Base-by-base conservation (phyloP, 1,284 basidiomycete species). In the Rhodotorula sp. region DNA sequence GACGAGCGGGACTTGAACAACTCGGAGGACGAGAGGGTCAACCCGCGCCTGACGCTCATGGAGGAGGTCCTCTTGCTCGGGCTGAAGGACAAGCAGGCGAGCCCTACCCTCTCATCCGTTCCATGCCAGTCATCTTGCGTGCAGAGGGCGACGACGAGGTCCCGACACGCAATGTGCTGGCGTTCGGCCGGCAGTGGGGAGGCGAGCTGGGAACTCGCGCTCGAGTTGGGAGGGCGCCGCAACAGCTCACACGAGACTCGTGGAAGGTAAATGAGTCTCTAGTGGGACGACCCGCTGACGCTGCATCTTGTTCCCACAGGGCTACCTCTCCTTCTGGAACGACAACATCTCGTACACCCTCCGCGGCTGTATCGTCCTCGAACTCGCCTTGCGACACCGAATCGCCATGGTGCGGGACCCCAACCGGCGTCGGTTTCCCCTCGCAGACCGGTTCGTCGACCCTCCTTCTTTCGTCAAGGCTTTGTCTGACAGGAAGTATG, bases 331-430 rank as follows among this genome's bases (percentile, higher is more conserved):
- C 1, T 95, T 96, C 80, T 95, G 92, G 93, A 97, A 97, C 80
- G 94, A 97, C 83, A 96, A 95, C 81, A 97, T 96, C 75, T 95
- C 92, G 0, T 97, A 97, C 80, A 92, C 94, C 20, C 85, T 97
- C 3, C 87, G 94, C 26, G 94, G 94, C 6, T 96, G 94, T 80
- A 96, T 97, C 77, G 86, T 97, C 71, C 89, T 96, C 68, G 94
- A 97, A 80, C 88, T 97, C 65, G 93, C 94, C 0, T 86, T 97
- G 22, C 86, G 94, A 54, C 85, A 92, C 72, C 86, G 94, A 60
- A 94, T 97, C 80, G 91, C 91, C 4, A 86, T 96, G 76, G 88
- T 92, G 58, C 86, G 86, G 75, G 93, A 96, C 79, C 88, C 90
- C 8, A 88, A 87, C 75, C 85, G 93, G 56, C 84, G 90, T 72